phyloP scores from a whole-genome alignment of 2,329 filamentous ascomycete species.

The Bipolaris sorokiniana region DNA sequence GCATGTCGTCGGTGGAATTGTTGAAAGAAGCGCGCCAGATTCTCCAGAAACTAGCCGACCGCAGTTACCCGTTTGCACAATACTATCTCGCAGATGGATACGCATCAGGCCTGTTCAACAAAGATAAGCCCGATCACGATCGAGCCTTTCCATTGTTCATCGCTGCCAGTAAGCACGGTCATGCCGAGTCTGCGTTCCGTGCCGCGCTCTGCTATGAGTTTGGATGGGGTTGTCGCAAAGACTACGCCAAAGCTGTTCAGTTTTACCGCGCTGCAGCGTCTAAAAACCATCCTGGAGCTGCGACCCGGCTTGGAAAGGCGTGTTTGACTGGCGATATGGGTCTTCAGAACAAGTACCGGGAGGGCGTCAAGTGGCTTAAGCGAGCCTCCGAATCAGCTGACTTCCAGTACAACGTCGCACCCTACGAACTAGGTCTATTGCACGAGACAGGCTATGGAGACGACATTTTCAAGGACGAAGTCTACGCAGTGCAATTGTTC shows the following conservation, averaged over 20 bases:
- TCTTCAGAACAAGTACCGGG: constrained; percentile 78
- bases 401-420: constrained; percentile 87
- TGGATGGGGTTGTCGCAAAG: constrained; percentile 92
- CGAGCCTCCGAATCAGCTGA: constrained; percentile 89
- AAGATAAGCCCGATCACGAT: constrained; percentile 89
- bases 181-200: constrained; percentile 93
- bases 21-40: constrained; percentile 88
- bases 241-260: constrained; percentile 89
- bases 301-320: constrained; percentile 88
- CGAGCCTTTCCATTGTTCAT: constrained; percentile 92
- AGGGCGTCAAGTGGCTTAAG: constrained; percentile 96
- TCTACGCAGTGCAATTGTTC: constrained; percentile 90
- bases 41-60: constrained; percentile 82
- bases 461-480: constrained; percentile 88
- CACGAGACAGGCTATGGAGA: constrained; percentile 95
- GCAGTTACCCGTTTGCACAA: constrained; percentile 93
- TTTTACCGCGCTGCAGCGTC: constrained; percentile 89
- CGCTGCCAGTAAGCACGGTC: constrained; percentile 92
- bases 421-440: constrained; percentile 85
- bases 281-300: constrained; percentile 93
- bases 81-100: constrained; percentile 97
- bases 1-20: constrained; percentile 64
- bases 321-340: constrained; percentile 91
- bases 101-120: constrained; percentile 92
- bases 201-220: constrained; percentile 96